phyloP scores from a whole-genome alignment of 345 rosid species.

The Citrus inodora region DNA sequence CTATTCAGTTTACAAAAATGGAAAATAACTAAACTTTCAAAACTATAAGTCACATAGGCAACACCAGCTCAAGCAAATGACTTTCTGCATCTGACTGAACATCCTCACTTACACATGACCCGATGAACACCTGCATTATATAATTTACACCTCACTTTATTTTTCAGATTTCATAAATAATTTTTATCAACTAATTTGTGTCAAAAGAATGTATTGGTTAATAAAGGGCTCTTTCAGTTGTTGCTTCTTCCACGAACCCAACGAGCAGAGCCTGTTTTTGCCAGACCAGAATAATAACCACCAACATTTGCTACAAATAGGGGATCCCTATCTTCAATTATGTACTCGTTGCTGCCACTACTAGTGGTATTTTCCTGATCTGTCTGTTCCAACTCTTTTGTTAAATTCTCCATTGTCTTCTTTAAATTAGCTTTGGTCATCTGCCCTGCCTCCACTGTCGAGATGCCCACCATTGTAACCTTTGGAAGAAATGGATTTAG shows the following conservation, averaged over 20 bases:
- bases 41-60: conserved; percentile 13
- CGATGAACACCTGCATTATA: neutral
- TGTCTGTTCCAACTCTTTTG: conserved; percentile 64
- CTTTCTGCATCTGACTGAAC: neutral
- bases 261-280: conserved; percentile 57
- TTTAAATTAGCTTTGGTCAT: conserved; percentile 75
- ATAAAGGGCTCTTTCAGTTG: conserved; percentile 27
- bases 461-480: conserved; percentile 95
- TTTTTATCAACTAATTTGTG: neutral
- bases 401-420: conserved; percentile 80
- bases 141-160: neutral
- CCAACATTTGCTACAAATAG: conserved; percentile 93
- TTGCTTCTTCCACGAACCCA: conserved; percentile 53
- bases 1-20: neutral
- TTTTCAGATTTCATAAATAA: neutral
- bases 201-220: neutral
- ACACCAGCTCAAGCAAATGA: conserved; percentile 7
- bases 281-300: conserved; percentile 63
- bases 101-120: neutral
- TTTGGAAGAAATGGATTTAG: conserved; percentile 85
- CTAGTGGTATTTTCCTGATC: conserved; percentile 48
- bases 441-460: conserved; percentile 74
- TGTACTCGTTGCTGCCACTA: conserved; percentile 23
- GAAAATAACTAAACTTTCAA: neutral
- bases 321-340: conserved; percentile 72